Base-by-base conservation (phyloP, 768 basidiomycete species). In the Xerocomus spinulosus region DNA sequence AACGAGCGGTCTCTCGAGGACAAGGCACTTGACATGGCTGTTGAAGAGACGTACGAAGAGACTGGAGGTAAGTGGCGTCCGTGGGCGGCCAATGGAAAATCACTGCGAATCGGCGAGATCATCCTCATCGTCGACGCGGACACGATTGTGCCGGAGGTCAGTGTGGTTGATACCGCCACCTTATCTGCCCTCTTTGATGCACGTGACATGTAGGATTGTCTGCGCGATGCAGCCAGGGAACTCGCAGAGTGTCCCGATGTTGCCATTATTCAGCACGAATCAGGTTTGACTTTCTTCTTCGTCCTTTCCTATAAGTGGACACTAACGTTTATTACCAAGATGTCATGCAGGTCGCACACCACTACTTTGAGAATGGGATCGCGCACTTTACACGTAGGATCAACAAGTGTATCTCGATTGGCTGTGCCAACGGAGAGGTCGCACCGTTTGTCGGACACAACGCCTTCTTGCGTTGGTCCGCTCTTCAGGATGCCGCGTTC, bases 341-440 rank as follows among this genome's bases (percentile, higher is more conserved):
- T 58, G 90, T 93, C 52, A 91, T 93, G 83, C 88, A 93, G 67
- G 90, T 92, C 46, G 88, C 87, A 0, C 71, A 82, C 61, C 83
- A 92, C 61, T 93, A 87, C 69, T 93, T 94, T 60, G 92, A 95
- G 63, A 92, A 92, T 56, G 89, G 87, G 23, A 89, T 94, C 53
- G 81, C 92, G n/a, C 83, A 87, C 64, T 95, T 95, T 66, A 94
- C 92, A 4, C 80, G 83, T n/a, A 76, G 89, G 29, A 91, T 94
- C 69, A 92, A 94, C 68, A 82, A 82, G 65, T 82, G 78, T 55
- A 90, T 90, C 35, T 88, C 87, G 0, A 78, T 90, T 69, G 80
- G 81, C 14, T 82, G 81, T 59, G 82, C 87, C 0, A 90, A 90
- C 51, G 88, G 87, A 14, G 86, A 90, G 59, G 75, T 89, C 1